Evolutionary conservation across 2,329 filamentous ascomycete genomes (phyloP).

Genomic region (Pleomassaria siparia): DNA sequence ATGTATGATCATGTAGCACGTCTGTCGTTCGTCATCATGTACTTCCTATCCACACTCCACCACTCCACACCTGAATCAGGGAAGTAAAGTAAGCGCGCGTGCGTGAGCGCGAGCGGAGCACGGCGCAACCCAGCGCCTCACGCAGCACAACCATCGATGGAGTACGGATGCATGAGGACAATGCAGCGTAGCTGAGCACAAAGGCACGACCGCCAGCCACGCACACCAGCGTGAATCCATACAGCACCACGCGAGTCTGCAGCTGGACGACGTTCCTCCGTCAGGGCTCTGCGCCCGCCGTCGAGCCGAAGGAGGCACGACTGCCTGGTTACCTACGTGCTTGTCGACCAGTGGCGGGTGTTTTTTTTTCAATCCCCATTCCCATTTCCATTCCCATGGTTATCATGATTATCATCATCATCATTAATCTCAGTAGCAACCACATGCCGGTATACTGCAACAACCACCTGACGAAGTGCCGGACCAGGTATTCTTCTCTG

Average conservation of each 20-base stretch:
- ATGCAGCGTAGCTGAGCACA: slow-evolving; percentile 7
- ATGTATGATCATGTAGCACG: not conserved
- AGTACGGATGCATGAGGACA: not conserved
- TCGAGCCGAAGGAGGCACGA: not conserved
- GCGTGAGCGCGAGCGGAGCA: slow-evolving; percentile 7
- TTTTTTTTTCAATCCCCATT: too few relatives aligned
- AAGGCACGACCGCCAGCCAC: not conserved
- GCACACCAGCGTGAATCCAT: not conserved
- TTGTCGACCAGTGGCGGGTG: too few relatives aligned
- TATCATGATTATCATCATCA: too few relatives aligned
- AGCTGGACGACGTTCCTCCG: not conserved
- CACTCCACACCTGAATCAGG: not conserved
- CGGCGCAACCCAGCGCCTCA: not conserved
- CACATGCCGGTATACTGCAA: not conserved
- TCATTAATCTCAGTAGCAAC: slow-evolving; percentile 1
- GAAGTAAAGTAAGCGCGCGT: slow-evolving; percentile 5
- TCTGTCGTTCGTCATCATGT: not conserved
- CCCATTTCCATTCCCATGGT: too few relatives aligned
- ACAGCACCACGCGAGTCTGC: too few relatives aligned
- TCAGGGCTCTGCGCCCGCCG: not conserved
- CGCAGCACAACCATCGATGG: not conserved
- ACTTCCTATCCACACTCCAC: not conserved
- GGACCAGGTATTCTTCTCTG: slow-evolving; percentile 2
- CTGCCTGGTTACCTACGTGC: not conserved
- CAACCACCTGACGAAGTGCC: not conserved